Conservation (phyloP, 2,329 filamentous ascomycete genomes). For the Trichophyton rubrum region DNA sequence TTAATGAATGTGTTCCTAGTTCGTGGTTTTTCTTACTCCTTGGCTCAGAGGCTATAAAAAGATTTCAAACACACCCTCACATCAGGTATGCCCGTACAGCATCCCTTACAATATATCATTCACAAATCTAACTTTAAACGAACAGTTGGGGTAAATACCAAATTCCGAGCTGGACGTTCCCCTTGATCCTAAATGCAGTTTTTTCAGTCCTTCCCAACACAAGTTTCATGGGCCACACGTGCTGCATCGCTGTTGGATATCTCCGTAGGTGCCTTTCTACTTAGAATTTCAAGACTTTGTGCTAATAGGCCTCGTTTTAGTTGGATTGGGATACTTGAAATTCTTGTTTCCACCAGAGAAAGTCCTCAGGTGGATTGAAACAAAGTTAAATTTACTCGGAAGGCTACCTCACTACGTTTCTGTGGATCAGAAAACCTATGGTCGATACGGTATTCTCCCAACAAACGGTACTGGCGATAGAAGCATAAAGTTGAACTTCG, state of each 20-base stretch:
- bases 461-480: slow-evolving; percentile 21
- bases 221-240: slow-evolving; percentile 76
- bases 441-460: slow-evolving; percentile 79
- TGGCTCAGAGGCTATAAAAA: slow-evolving; percentile 72
- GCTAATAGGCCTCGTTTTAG: slow-evolving; percentile 32
- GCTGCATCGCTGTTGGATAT: slow-evolving; percentile 74
- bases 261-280: slow-evolving; percentile 49
- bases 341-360: slow-evolving; percentile 82
- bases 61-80: slow-evolving; percentile 67
- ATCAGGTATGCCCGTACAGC: slow-evolving; percentile 40
- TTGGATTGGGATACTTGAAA: slow-evolving; percentile 77
- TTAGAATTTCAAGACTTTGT: background rate
- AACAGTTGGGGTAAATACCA: slow-evolving; percentile 46
- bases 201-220: slow-evolving; percentile 66
- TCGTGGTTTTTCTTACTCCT: slow-evolving; percentile 88
- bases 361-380: slow-evolving; percentile 75
- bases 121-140: slow-evolving; percentile 13
- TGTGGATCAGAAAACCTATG: slow-evolving; percentile 91
- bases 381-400: slow-evolving; percentile 71
- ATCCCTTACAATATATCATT: background rate
- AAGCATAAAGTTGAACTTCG: slow-evolving; percentile 44
- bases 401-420: slow-evolving; percentile 84
- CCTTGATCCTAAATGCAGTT: slow-evolving; percentile 62
- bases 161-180: slow-evolving; percentile 87
- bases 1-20: slow-evolving; percentile 35